Conservation (phyloP, 345 rosid species). For the Gossypium raimondii region DNA sequence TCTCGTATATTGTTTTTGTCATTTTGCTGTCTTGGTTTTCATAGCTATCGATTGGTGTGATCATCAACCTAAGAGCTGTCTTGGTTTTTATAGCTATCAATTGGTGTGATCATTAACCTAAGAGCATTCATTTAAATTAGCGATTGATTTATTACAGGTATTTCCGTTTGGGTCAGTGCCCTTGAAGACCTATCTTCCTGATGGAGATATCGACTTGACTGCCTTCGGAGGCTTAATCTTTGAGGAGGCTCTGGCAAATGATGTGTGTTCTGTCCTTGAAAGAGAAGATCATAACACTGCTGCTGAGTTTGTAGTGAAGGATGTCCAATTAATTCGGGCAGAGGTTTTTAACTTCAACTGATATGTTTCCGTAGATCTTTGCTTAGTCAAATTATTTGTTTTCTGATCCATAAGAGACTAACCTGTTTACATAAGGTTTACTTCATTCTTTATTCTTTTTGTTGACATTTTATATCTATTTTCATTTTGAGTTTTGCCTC, state of each 20-base stretch:
- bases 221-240: conserved; percentile 52
- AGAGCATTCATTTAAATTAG: background rate
- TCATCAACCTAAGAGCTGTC: background rate
- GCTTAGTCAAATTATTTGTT: background rate
- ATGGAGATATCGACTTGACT: conserved; percentile 91
- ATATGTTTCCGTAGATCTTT: conserved; percentile 7
- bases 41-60: background rate
- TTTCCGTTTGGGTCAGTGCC: conserved; percentile 91
- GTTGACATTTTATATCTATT: background rate
- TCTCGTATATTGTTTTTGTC: too few relatives aligned
- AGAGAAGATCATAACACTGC: conserved; percentile 53
- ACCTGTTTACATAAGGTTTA: background rate
- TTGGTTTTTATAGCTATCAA: background rate
- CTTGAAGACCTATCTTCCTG: conserved; percentile 88
- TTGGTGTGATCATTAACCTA: background rate
- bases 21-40: background rate
- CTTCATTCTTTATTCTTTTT: background rate
- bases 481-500: background rate
- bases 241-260: conserved; percentile 62
- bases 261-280: conserved; percentile 61
- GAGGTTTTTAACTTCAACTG: conserved; percentile 40
- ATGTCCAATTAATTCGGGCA: conserved; percentile 67
- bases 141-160: conserved; percentile 46
- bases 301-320: conserved; percentile 62
- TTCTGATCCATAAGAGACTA: background rate